Conservation (phyloP, 108 stramenopile species). For the Epipyxis sp. region DNA sequence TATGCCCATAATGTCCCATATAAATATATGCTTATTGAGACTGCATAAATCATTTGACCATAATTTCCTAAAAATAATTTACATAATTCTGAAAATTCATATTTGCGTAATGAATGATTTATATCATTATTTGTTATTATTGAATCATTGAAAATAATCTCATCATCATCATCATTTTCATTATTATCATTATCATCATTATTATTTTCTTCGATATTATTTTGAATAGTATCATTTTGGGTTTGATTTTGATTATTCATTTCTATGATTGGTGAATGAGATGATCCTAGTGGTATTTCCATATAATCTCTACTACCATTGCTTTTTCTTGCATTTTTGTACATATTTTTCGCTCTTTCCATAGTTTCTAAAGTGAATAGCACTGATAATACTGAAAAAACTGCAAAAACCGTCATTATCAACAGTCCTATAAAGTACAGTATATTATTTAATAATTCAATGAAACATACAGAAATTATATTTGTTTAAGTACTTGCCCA, state of each 20-base stretch:
- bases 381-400: slow-evolving; percentile 6
- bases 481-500: slow-evolving; percentile 32
- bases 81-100: slow-evolving; percentile 46
- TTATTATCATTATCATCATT: too few species aligned
- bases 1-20: slow-evolving; percentile 56
- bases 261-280: too few species aligned
- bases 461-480: background rate
- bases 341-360: background rate
- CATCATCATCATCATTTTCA: too few species aligned
- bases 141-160: too few species aligned
- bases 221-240: too few species aligned
- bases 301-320: too few species aligned
- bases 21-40: slow-evolving; percentile 44
- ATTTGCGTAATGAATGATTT: background rate
- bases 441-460: slow-evolving; percentile 19
- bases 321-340: background rate
- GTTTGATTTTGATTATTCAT: too few species aligned
- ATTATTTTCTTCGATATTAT: too few species aligned
- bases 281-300: too few species aligned
- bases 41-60: slow-evolving; percentile 43
- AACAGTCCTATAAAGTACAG: slow-evolving; percentile 5
- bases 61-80: slow-evolving; percentile 46
- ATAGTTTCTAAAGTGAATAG: slow-evolving; percentile 18
- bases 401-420: background rate
- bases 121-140: background rate